Evolutionary conservation across 1,284 basidiomycete genomes (phyloP), one percentile per base, ranked within the genome.

Genomic region (Moesziomyces globuligerus): DNA sequence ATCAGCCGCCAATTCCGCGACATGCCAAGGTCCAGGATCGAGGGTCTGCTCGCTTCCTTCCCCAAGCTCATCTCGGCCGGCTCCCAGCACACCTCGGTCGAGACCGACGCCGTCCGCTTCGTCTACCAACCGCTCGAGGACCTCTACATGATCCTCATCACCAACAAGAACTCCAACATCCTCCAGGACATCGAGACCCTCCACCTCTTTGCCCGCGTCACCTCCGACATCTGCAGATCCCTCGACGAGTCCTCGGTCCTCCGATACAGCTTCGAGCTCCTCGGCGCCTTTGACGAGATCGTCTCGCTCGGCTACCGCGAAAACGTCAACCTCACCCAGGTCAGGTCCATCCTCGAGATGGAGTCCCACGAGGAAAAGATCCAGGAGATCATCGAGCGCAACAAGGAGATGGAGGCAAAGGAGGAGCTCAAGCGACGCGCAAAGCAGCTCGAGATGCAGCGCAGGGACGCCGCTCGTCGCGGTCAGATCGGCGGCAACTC

Each of bases 341-440:
- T 98, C 42, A 86, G 92, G 74, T 95, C 87, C 78, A 89, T 96
- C 37, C 85, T 98, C 73, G 96, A 98, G 86, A 98, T 97, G 90
- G 96, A 98, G 85, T 93, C 90, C 84, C 96, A 99, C 84, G 96
- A 98, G 83, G 96, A 99, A 85, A 98, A 97, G 86, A 98, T 99
- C 70, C 94, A 98, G 83, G 96, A 98, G 79, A 98, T 98, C 83
- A 99, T 98, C 76, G 92, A 94, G 65, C 78, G 93, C 89, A 98
- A 98, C 87, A 98, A 98, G 85, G 95, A 98, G 85, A 92, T 93
- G 21, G 96, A 99, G 82, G 96, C 96, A 4, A 98, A 98, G 84
- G 96, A 99, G 83, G 96, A 98, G 83, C 90, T 99, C 81, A 98
- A 98, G 84, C 89, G 96, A 48, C 90, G 95, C 38, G 95, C 96